Percentiles rank a stretch among this genome's conserved stretches.
Evolutionary conservation across 805 yeast genomes (phyloP).

Genomic region (Lachancea thermotolerans): DNA sequence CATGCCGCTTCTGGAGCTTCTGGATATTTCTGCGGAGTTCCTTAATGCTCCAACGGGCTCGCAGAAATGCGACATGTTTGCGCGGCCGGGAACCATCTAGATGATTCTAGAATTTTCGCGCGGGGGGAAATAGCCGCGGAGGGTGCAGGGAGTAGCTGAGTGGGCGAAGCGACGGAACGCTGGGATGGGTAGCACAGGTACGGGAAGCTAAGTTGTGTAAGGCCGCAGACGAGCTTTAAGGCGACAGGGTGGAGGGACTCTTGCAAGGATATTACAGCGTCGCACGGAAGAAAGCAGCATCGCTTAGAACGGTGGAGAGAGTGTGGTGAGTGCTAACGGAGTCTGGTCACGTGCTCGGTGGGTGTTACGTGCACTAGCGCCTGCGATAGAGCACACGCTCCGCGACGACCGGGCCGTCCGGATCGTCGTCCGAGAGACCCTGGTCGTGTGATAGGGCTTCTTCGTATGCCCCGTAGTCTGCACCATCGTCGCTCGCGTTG

Average conservation of each 20-base stretch:
- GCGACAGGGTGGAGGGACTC: neutral
- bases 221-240: neutral
- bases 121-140: neutral
- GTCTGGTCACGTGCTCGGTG: neutral
- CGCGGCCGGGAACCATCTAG: neutral
- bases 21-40: neutral
- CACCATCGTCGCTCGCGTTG: constrained; percentile 1
- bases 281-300: neutral
- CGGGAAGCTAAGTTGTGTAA: neutral
- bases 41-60: neutral
- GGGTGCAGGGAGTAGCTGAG: too few relatives aligned
- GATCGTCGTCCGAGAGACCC: constrained; percentile 3
- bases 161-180: neutral
- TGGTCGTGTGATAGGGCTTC: constrained; percentile 10
- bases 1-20: neutral
- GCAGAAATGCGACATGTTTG: neutral
- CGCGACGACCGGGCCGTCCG: constrained; percentile 10
- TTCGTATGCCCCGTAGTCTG: constrained; percentile 10
- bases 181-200: neutral
- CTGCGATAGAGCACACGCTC: constrained; percentile 5
- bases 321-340: neutral
- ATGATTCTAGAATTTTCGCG: neutral
- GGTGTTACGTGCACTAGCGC: neutral
- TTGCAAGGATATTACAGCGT: neutral
- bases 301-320: neutral